phyloP scores from a whole-genome alignment of 2,329 filamentous ascomycete genomes.

The Sphaerulina populicola region DNA sequence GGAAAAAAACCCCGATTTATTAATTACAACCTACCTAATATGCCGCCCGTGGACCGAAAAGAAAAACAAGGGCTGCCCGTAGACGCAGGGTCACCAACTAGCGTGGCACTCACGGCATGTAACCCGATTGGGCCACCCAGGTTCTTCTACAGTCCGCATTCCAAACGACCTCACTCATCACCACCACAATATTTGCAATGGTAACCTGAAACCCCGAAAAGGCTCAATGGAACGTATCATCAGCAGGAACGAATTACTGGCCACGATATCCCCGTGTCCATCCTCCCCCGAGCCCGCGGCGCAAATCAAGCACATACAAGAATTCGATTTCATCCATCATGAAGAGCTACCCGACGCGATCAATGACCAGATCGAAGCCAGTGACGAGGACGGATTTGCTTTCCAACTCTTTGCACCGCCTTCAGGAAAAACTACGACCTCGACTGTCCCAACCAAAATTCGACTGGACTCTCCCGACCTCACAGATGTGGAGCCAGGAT shows the following conservation, averaged over 20 bases:
- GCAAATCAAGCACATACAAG: slow-evolving; percentile 2
- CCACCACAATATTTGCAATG: too few species aligned
- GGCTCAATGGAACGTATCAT: slow-evolving; percentile 12
- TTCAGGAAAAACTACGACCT: neutral
- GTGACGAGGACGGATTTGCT: slow-evolving; percentile 14
- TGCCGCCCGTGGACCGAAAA: too few species aligned
- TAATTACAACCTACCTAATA: too few species aligned
- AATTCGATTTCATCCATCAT: slow-evolving; percentile 19
- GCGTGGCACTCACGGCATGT: too few species aligned
- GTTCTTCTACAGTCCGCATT: too few species aligned
- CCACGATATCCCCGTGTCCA: slow-evolving; percentile 6
- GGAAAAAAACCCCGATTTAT: too few species aligned
- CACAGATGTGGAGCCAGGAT: slow-evolving; percentile 12
- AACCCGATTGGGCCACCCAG: too few species aligned
- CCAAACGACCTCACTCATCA: too few species aligned
- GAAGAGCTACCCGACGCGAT: neutral
- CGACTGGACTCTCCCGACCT: slow-evolving; percentile 19
- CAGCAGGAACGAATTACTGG: slow-evolving; percentile 17
- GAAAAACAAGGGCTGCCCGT: too few species aligned
- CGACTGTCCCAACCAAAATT: slow-evolving; percentile 16
- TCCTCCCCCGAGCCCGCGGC: slow-evolving; percentile 10
- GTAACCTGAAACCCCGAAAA: too few species aligned
- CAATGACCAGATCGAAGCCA: neutral
- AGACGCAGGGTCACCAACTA: too few species aligned
- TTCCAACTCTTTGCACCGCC: slow-evolving; percentile 20